A percentile compares a stretch with the other conserved stretches of the same genome.
Evolutionary conservation across 2,329 filamentous ascomycete genomes (phyloP).

Genomic region (Paraphoma sp.): DNA sequence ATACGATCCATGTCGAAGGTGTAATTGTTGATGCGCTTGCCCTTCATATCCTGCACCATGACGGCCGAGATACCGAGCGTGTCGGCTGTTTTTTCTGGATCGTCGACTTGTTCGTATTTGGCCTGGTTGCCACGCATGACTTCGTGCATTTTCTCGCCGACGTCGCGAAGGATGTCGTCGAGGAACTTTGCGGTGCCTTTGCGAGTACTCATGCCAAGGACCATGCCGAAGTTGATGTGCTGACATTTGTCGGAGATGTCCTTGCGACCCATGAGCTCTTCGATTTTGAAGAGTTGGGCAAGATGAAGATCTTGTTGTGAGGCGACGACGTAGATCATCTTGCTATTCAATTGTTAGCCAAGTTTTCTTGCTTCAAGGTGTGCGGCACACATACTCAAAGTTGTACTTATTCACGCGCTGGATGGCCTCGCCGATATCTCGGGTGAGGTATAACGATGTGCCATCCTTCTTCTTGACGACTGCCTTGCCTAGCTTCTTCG

Average conservation of each 20-base stretch:
- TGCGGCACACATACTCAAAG: slow-evolving; percentile 55
- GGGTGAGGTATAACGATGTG: slow-evolving; percentile 71
- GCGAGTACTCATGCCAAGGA: slow-evolving; percentile 69
- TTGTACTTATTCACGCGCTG: slow-evolving; percentile 68
- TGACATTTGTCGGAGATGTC: slow-evolving; percentile 66
- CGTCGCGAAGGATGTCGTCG: slow-evolving; percentile 60
- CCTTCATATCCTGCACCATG: slow-evolving; percentile 98
- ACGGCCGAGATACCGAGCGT: slow-evolving; percentile 90
- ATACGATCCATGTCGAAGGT: slow-evolving; percentile 81
- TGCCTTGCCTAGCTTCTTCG: slow-evolving; percentile 71
- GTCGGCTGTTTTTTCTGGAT: slow-evolving; percentile 84
- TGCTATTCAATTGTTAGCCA: slow-evolving; percentile 32
- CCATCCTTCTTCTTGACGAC: slow-evolving; percentile 72
- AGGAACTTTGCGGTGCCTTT: slow-evolving; percentile 64
- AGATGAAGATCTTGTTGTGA: slow-evolving; percentile 70
- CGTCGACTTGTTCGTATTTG: slow-evolving; percentile 89
- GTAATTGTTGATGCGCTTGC: slow-evolving; percentile 79
- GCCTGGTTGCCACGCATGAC: slow-evolving; percentile 89
- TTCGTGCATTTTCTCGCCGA: slow-evolving; percentile 96
- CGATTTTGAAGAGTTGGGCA: slow-evolving; percentile 70
- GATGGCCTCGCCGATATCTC: slow-evolving; percentile 71
- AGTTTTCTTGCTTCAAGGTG: not conserved
- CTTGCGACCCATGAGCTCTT: slow-evolving; percentile 66
- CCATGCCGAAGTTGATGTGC: slow-evolving; percentile 72
- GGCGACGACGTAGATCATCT: slow-evolving; percentile 73